phyloP scores from a whole-genome alignment of 306 rosid species.

The Begonia loranthoides region DNA sequence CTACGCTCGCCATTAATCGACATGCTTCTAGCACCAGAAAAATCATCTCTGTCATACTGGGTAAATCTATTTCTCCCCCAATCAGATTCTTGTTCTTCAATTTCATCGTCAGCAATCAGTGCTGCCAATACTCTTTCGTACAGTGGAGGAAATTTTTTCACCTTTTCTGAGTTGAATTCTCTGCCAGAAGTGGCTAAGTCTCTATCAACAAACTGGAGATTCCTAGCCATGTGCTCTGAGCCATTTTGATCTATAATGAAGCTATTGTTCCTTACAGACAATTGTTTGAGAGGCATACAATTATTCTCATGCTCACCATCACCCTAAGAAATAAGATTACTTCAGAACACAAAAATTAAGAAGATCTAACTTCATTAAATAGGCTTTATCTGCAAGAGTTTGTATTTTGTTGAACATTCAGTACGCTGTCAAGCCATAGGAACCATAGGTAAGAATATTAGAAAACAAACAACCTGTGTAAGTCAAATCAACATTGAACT shows the following conservation, averaged over 20 bases:
- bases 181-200: slow-evolving; percentile 19
- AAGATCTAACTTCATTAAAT: background rate
- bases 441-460: no score
- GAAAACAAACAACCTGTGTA: no score
- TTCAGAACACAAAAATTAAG: slow-evolving; percentile 8
- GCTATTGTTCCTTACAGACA: slow-evolving; percentile 26
- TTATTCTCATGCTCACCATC: slow-evolving; percentile 20
- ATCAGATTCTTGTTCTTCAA: slow-evolving; percentile 30
- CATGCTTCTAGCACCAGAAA: slow-evolving; percentile 15
- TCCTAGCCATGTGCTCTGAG: slow-evolving; percentile 15
- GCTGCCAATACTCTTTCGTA: slow-evolving; percentile 78
- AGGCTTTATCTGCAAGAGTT: no score
- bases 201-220: slow-evolving; percentile 24
- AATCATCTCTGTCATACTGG: slow-evolving; percentile 26
- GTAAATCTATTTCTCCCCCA: slow-evolving; percentile 21
- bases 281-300: slow-evolving; percentile 21
- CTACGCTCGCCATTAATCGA: slow-evolving; percentile 22
- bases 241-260: slow-evolving; percentile 20
- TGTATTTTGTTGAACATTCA: no score
- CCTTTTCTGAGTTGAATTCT: slow-evolving; percentile 25
- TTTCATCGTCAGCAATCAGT: slow-evolving; percentile 53
- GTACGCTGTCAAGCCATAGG: no score
- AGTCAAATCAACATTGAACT: no score
- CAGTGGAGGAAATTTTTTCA: slow-evolving; percentile 33
- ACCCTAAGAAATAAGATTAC: slow-evolving; percentile 29